These are phyloP conservation scores for Vitis riparia DNA, from an alignment of 164 flowering plant species.

Conservation along the genomic window DNA sequence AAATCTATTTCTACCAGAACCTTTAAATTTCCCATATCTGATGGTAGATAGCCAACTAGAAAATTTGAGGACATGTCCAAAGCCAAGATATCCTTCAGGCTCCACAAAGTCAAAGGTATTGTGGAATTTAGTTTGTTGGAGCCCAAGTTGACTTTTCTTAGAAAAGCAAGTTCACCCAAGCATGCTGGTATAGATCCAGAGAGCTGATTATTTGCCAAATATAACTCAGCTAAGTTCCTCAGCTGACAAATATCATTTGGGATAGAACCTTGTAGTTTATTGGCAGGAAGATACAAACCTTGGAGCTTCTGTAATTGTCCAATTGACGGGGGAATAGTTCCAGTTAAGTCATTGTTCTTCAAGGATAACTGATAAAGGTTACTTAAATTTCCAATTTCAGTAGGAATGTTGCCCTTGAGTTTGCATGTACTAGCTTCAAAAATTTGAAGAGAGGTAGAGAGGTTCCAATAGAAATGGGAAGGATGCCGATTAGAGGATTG, in stretches of 20 bases:
- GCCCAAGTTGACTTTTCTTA: constrained; percentile 20
- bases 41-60: constrained; percentile 16
- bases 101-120: constrained; percentile 24
- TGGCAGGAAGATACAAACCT: constrained; percentile 8
- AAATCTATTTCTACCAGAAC: constrained; percentile 10
- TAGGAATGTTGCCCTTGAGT: constrained; percentile 29
- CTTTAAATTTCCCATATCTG: constrained; percentile 18
- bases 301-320: constrained; percentile 6
- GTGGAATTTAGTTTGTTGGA: constrained; percentile 17
- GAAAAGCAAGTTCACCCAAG: constrained; percentile 14
- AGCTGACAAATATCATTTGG: constrained; percentile 20
- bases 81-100: constrained; percentile 14
- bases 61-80: constrained; percentile 22
- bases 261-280: constrained; percentile 22
- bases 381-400: constrained; percentile 32
- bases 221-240: constrained; percentile 6
- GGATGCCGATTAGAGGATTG: constrained; percentile 23
- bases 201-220: constrained; percentile 15
- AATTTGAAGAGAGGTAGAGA: constrained; percentile 23
- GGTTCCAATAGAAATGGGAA: constrained; percentile 33
- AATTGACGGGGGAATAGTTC: constrained; percentile 23
- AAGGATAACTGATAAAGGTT: constrained; percentile 12
- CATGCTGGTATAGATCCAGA: constrained; percentile 27
- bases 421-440: constrained; percentile 6
- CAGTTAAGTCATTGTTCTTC: constrained; percentile 18